Evolutionary conservation across 768 basidiomycete species (phyloP).

Genomic region (Termitomyces sp.): DNA sequence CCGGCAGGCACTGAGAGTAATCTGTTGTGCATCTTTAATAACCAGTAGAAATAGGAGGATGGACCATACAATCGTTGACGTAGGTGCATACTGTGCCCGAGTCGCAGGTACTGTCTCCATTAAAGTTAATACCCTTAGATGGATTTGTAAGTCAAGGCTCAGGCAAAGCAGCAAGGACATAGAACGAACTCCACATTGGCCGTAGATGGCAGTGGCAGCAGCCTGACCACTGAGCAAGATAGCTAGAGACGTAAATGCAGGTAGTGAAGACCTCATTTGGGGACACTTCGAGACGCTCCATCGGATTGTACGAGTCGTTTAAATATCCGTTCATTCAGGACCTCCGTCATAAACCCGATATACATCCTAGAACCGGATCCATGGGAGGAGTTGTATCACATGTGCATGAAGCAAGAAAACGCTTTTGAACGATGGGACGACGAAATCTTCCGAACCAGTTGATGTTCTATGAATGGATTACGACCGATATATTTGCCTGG

Average conservation of each 20-base stretch:
- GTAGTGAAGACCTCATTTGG: constrained; percentile 24
- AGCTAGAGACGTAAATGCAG: constrained; percentile 26
- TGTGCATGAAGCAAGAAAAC: constrained; percentile 6
- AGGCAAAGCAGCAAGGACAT: constrained; percentile 2
- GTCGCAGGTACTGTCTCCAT: constrained; percentile 36
- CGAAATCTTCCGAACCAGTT: background rate
- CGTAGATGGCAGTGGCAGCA: constrained; percentile 35
- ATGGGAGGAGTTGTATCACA: constrained; percentile 11
- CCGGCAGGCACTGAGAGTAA: constrained; percentile 42
- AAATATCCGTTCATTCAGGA: constrained; percentile 6
- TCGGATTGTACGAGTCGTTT: background rate
- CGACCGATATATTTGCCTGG: constrained; percentile 9
- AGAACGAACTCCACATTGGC: constrained; percentile 45
- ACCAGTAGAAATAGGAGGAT: background rate
- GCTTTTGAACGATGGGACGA: background rate
- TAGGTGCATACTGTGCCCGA: constrained; percentile 35
- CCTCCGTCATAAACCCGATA: constrained; percentile 25
- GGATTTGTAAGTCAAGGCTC: background rate
- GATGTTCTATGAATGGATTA: background rate
- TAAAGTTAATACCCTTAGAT: constrained; percentile 32
- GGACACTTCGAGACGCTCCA: background rate
- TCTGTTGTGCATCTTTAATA: constrained; percentile 19
- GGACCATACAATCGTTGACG: constrained; percentile 34
- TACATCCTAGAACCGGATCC: constrained; percentile 16
- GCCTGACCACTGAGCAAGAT: constrained; percentile 23